Evolutionary conservation across 2,329 filamentous ascomycete genomes (phyloP).

Genomic region (Proliferodiscus dingleyae): DNA sequence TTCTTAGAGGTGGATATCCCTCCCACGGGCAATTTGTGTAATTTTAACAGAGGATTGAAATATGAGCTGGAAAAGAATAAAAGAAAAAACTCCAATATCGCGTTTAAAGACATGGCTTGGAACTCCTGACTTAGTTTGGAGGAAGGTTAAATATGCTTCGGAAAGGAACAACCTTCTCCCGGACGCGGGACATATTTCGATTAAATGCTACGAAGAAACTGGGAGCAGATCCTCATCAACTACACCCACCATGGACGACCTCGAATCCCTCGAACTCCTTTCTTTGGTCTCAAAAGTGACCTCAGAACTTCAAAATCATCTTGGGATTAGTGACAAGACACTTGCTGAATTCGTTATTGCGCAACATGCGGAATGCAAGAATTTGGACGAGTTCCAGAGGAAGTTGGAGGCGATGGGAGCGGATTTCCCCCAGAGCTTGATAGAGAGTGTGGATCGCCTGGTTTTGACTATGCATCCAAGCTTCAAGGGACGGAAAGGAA

Average conservation of each 20-base stretch:
- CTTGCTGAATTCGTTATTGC: slow-evolving; percentile 95
- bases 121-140: too few relatives aligned
- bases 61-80: too few relatives aligned
- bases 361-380: slow-evolving; percentile 71
- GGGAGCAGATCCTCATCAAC: not conserved
- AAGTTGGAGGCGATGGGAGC: slow-evolving; percentile 72
- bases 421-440: slow-evolving; percentile 77
- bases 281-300: slow-evolving; percentile 94
- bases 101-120: too few relatives aligned
- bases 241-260: slow-evolving; percentile 46
- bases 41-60: too few relatives aligned
- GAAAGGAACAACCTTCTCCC: too few relatives aligned
- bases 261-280: slow-evolving; percentile 84
- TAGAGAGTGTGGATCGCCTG: slow-evolving; percentile 87
- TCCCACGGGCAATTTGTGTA: too few relatives aligned
- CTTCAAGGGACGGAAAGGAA: slow-evolving; percentile 59
- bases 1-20: too few relatives aligned
- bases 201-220: not conserved
- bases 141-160: too few relatives aligned
- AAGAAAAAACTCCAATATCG: too few relatives aligned
- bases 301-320: slow-evolving; percentile 88
- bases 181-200: not conserved
- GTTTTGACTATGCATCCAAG: slow-evolving; percentile 88
- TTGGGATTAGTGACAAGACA: slow-evolving; percentile 88
- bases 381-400: slow-evolving; percentile 68